Conservation (phyloP, 768 basidiomycete genomes). For the Mycena galopus region DNA sequence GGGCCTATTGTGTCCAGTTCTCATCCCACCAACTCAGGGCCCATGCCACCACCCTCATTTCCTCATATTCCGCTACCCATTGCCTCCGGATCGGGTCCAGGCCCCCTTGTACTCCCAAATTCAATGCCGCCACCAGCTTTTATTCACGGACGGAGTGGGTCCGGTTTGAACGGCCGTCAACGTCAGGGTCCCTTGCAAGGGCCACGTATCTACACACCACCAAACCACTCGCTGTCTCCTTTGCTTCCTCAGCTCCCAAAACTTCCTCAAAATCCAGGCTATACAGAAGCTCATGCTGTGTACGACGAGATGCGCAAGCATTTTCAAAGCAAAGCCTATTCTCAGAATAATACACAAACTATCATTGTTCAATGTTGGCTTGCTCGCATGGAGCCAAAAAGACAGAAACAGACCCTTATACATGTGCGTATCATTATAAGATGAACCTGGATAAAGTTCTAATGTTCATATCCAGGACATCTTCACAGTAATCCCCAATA, state of each 20-base stretch:
- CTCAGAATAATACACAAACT: not conserved
- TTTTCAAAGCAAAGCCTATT: not conserved
- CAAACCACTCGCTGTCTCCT: not conserved
- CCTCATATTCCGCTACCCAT: too few relatives aligned
- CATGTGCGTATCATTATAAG: conserved; percentile 3
- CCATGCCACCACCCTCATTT: too few relatives aligned
- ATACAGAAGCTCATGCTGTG: not conserved
- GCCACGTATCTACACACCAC: not conserved
- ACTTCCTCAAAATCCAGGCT: not conserved
- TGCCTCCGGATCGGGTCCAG: too few relatives aligned
- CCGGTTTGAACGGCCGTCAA: too few relatives aligned
- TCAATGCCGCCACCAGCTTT: too few relatives aligned
- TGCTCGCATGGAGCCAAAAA: not conserved
- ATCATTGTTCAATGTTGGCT: conserved; percentile 2
- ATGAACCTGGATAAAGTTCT: too few relatives aligned
- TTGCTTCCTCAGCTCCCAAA: not conserved
- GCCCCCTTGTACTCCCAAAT: too few relatives aligned
- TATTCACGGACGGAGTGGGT: too few relatives aligned
- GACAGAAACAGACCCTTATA: not conserved
- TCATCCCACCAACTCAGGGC: too few relatives aligned
- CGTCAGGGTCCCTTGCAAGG: not conserved
- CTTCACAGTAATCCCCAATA: not conserved
- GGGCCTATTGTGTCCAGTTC: too few relatives aligned
- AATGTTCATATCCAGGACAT: not conserved
- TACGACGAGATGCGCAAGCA: not conserved